Percentiles rank a stretch among this genome's conserved stretches.
Conservation (phyloP, 768 basidiomycete species). For the Termitomyces sp. region DNA sequence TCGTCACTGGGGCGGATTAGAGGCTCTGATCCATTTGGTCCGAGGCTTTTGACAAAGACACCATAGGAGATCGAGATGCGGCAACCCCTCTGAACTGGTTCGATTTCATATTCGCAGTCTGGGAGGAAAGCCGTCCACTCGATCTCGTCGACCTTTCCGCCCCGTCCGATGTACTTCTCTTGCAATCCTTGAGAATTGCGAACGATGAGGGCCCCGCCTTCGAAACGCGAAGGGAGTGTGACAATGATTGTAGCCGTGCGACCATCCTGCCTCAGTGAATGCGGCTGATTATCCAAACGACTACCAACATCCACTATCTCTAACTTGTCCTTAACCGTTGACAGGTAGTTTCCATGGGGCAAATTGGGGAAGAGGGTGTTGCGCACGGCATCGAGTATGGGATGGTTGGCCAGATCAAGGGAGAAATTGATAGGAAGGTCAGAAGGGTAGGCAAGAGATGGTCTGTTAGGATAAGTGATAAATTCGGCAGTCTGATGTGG, state of each 20-base stretch:
- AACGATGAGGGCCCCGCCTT: slow-evolving; percentile 61
- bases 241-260: slow-evolving; percentile 69
- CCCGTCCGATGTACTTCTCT: slow-evolving; percentile 59
- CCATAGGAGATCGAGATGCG: slow-evolving; percentile 67
- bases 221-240: slow-evolving; percentile 69
- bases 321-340: slow-evolving; percentile 59
- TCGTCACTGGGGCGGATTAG: slow-evolving; percentile 68
- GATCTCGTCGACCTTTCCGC: slow-evolving; percentile 58
- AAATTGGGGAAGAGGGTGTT: slow-evolving; percentile 68
- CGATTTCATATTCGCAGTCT: slow-evolving; percentile 73
- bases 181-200: slow-evolving; percentile 47
- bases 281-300: slow-evolving; percentile 49
- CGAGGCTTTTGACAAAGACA: slow-evolving; percentile 64
- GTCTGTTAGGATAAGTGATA: slow-evolving; percentile 49
- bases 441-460: slow-evolving; percentile 68
- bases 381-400: slow-evolving; percentile 73
- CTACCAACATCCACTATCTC: slow-evolving; percentile 63
- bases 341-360: slow-evolving; percentile 64
- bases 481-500: slow-evolving; percentile 53
- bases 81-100: slow-evolving; percentile 65
- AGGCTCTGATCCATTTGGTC: slow-evolving; percentile 51
- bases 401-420: slow-evolving; percentile 76
- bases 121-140: slow-evolving; percentile 76
- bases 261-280: slow-evolving; percentile 52
- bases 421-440: slow-evolving; percentile 70